These are phyloP conservation scores for Daldinia bambusicola DNA, from an alignment of 495 filamentous ascomycete genomes.

Conservation along the genomic window DNA sequence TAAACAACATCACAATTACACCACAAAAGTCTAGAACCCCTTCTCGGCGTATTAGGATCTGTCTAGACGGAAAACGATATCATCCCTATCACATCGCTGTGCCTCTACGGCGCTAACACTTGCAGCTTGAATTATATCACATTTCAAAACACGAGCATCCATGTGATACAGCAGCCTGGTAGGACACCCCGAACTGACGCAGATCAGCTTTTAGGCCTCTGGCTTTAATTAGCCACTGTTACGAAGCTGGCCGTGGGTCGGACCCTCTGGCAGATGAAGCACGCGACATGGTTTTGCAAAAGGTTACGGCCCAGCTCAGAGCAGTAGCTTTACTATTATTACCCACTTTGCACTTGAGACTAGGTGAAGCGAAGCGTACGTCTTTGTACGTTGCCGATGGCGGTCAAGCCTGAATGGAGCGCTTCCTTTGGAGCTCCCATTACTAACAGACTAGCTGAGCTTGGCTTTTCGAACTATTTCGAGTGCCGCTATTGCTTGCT, in stretches of 20 bases:
- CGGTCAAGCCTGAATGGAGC: slow-evolving; percentile 17
- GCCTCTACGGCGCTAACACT: slow-evolving; percentile 20
- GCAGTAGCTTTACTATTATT: slow-evolving; percentile 9
- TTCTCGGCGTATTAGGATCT: slow-evolving; percentile 9
- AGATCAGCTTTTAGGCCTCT: slow-evolving; percentile 25
- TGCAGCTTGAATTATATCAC: slow-evolving; percentile 23
- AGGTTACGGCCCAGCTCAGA: slow-evolving; percentile 30
- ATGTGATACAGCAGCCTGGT: slow-evolving; percentile 23
- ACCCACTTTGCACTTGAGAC: slow-evolving; percentile 19
- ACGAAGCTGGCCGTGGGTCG: slow-evolving; percentile 36
- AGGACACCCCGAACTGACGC: slow-evolving; percentile 18
- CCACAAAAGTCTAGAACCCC: slow-evolving; percentile 4
- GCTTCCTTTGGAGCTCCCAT: slow-evolving; percentile 18
- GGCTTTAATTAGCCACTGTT: slow-evolving; percentile 4
- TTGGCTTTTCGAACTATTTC: slow-evolving; percentile 7
- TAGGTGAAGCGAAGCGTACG: slow-evolving; percentile 16
- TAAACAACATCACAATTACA: slow-evolving; percentile 11
- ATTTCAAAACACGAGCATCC: slow-evolving; percentile 17
- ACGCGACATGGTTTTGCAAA: slow-evolving; percentile 40
- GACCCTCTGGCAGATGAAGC: slow-evolving; percentile 33
- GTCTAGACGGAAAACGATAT: slow-evolving; percentile 19
- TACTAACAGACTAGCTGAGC: slow-evolving; percentile 21
- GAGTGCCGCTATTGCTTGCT: slow-evolving; percentile 13
- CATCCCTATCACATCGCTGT: slow-evolving; percentile 19
- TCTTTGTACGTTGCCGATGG: slow-evolving; percentile 33